These are phyloP conservation scores for Dothistroma pini DNA, from an alignment of 2,329 filamentous ascomycete genomes.

Conservation along the genomic window DNA sequence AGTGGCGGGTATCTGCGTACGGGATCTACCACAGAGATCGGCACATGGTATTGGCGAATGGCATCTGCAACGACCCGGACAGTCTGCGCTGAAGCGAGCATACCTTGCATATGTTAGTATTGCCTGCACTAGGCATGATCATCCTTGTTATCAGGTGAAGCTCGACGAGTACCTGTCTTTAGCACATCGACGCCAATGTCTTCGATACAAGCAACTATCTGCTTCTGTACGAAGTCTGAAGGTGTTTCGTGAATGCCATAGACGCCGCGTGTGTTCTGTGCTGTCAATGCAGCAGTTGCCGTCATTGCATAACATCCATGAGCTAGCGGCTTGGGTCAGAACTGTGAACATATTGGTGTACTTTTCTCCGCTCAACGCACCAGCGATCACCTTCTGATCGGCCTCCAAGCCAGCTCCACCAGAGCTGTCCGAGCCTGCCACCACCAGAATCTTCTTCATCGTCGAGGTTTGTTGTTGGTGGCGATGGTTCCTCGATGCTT, in stretches of 20 bases:
- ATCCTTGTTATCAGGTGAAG: neutral
- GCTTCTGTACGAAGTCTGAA: constrained; percentile 72
- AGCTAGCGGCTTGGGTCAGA: constrained; percentile 41
- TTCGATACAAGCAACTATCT: constrained; percentile 78
- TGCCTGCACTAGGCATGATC: neutral
- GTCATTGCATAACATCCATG: constrained; percentile 97
- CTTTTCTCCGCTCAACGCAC: neutral
- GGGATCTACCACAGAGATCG: constrained; percentile 67
- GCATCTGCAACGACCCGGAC: constrained; percentile 65
- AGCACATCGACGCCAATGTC: constrained; percentile 88
- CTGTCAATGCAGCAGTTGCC: constrained; percentile 90
- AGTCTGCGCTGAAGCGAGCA: constrained; percentile 72
- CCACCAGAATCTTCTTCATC: constrained; percentile 63
- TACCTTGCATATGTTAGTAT: constrained; percentile 54
- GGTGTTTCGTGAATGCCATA: constrained; percentile 76
- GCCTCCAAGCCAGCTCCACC: constrained; percentile 92
- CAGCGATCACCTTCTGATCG: constrained; percentile 79
- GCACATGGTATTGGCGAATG: constrained; percentile 56
- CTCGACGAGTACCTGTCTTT: constrained; percentile 67
- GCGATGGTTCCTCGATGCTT: neutral
- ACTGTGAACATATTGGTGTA: neutral
- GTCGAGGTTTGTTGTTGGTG: neutral
- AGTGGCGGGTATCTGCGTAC: constrained; percentile 45
- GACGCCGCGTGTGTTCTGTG: constrained; percentile 87
- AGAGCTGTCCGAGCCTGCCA: constrained; percentile 87